Base-by-base conservation (phyloP, 2,329 filamentous ascomycete species). In the Cytospora mali region DNA sequence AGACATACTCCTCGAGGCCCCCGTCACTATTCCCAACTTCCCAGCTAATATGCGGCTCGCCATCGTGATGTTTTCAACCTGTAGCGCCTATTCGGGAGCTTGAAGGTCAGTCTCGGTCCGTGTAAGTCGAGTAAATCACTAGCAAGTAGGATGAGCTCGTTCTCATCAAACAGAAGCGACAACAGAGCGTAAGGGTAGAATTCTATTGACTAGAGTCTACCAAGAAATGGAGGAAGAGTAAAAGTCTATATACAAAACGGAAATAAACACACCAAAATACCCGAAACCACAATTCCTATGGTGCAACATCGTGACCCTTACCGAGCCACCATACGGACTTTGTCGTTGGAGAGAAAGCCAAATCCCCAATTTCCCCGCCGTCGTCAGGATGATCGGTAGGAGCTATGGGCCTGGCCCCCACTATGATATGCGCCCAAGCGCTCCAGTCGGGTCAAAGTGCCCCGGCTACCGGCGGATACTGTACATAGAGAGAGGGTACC, bases 1-100 rank as follows among this genome's bases (percentile, higher is more conserved):
- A 42, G n/a, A 21, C 69, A 66, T 80, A 91, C 91, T 90, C 80
- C 92, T 80, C 62, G 91, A 92, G 64, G 87, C 89, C 1, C 66
- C 66, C 9, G 66, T 68, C 21, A 68, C 66, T 58, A 68, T 64
- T n/a, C 63, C 66, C 53, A 68, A 27, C 54, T 68, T 68, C 25
- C 66, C 66, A 48, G 59, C 48, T 49, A 68, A 48, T 33, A 64
- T 5, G 21, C 64, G 55, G 50, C 62, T 53, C 6, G 65, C 50
- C 66, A 68, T 68, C 14, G 53, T 60, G 50, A 13, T 16, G 3
- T 11, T 33, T 21, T 6, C 10, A 42, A 14, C 2, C 11, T 46
- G 28, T 3, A 49, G 16, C 9, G 3, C 39, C 6, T 27, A 13
- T 4, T 14, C 2, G 13, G 18, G 23, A 7, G 9, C 25, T n/a